Percentiles rank a stretch among this genome's conserved stretches.
Evolutionary conservation across 2,329 filamentous ascomycete genomes (phyloP).

Genomic region (Phaeosphaeria sp.): DNA sequence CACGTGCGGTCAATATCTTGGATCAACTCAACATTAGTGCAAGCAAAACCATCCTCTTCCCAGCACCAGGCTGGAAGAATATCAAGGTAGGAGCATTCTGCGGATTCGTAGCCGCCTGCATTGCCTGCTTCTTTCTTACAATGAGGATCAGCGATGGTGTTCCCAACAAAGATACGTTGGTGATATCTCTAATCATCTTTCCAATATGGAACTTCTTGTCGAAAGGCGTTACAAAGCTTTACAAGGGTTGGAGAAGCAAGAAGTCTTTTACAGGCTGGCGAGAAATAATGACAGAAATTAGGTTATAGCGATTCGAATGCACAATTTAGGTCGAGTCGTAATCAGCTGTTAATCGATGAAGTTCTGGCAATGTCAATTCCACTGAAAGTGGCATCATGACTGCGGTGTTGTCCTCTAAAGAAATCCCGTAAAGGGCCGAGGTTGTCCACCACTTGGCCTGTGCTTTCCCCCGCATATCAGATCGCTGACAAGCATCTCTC

Average conservation of each 20-base stretch:
- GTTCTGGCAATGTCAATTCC: background rate
- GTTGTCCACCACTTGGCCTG: constrained; percentile 11
- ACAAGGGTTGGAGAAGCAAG: too few species aligned
- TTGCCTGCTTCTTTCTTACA: background rate
- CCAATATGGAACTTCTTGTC: background rate
- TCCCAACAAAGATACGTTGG: background rate
- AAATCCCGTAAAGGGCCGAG: constrained; percentile 13
- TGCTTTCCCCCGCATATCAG: constrained; percentile 27
- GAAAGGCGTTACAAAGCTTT: background rate
- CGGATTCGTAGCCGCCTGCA: background rate
- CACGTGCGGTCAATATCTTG: constrained; percentile 4
- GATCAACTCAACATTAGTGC: constrained; percentile 3
- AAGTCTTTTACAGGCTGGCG: too few species aligned
- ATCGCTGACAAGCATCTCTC: constrained; percentile 10
- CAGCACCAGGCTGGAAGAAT: constrained; percentile 4
- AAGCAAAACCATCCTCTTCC: constrained; percentile 3
- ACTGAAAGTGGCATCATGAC: background rate
- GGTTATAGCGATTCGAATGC: background rate
- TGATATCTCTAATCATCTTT: background rate
- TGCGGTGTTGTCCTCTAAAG: background rate
- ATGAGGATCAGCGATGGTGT: background rate
- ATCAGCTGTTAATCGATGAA: too few species aligned
- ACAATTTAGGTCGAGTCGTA: background rate
- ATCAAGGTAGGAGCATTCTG: background rate
- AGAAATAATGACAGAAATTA: background rate